Conservation (phyloP, 345 rosid genomes). For the Hypericum perforatum region DNA sequence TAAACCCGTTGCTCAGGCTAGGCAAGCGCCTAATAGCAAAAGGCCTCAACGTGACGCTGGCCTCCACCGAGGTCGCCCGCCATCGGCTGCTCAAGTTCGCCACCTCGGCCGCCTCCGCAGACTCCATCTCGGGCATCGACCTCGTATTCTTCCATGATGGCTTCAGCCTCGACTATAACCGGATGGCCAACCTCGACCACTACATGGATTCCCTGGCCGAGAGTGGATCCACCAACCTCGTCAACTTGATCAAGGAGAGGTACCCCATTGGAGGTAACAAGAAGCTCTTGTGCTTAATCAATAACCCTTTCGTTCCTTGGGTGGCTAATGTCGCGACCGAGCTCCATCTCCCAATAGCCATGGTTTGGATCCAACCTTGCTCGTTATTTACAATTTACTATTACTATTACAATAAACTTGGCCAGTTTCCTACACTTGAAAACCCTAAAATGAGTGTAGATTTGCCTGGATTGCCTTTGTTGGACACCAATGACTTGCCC, state of each 20-base stretch:
- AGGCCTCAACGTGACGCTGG: conserved; percentile 37
- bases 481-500: conserved; percentile 39
- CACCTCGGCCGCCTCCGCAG: conserved; percentile 5
- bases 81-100: conserved; percentile 11
- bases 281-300: conserved; percentile 35
- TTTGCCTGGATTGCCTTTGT: conserved; percentile 32
- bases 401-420: conserved; percentile 21
- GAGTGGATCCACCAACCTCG: conserved; percentile 28
- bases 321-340: conserved; percentile 30
- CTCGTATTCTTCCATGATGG: conserved; percentile 41
- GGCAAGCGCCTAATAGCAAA: conserved; percentile 31
- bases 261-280: conserved; percentile 13
- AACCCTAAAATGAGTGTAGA: conserved; percentile 16
- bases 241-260: conserved; percentile 21
- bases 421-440: conserved; percentile 24
- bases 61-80: conserved; percentile 34
- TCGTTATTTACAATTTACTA: conserved; percentile 33
- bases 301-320: conserved; percentile 47
- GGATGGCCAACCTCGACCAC: conserved; percentile 25
- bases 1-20: conserved; percentile 38
- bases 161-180: conserved; percentile 28
- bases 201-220: conserved; percentile 25
- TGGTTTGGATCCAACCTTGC: conserved; percentile 53
- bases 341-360: conserved; percentile 31
- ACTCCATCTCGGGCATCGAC: conserved; percentile 18